Base-by-base conservation (phyloP, 2,329 filamentous ascomycete species). In the Penicillium polonicum region DNA sequence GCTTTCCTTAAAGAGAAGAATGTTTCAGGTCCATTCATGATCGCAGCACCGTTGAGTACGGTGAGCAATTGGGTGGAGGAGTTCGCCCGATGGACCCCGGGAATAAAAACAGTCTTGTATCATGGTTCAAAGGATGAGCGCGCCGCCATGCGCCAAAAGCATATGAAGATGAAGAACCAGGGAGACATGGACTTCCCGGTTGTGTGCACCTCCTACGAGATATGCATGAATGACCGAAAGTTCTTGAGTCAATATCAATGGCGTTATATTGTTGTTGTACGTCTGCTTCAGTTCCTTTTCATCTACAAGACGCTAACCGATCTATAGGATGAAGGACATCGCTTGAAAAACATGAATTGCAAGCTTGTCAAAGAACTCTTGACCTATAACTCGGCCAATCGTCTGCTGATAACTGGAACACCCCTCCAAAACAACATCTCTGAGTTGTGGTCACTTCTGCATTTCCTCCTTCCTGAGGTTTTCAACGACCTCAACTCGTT, bases 31-130 rank as follows among this genome's bases (percentile, higher is more conserved):
- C 94, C 94, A 0, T 96, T 97, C 69, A 76, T 99, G 23, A 91
- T 99, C 52, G 88, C 94, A 7, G 92, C 92, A 0, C 94, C 94
- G 0, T 76, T 97, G 4, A 97, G 92, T 69, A 97, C 94, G 0
- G 83, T 97, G 0, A 92, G 89, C 39, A 99, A 97, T 71, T 99
- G 94, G 94, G 88, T 96, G 42, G 90, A 94, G 42, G 94, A 99
- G 69, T 97, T 97, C 65, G 82, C 87, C 35, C 89, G 88, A 66
- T 99, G 92, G 92, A 91, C 91, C 0, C 94, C 94, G 0, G 84
- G 83, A 2, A 93, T 97, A 39, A 92, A 93, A 0, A 92, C 94
- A 0, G 80, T 96, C 49, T 84, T 97, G 64, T 97, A 97, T 66
- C 94, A 99, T 67, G 94, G 94, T 9, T 88, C 84, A 10, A 91